Base-by-base conservation (phyloP, 495 filamentous ascomycete genomes). In the Penicillium egyptiacum region DNA sequence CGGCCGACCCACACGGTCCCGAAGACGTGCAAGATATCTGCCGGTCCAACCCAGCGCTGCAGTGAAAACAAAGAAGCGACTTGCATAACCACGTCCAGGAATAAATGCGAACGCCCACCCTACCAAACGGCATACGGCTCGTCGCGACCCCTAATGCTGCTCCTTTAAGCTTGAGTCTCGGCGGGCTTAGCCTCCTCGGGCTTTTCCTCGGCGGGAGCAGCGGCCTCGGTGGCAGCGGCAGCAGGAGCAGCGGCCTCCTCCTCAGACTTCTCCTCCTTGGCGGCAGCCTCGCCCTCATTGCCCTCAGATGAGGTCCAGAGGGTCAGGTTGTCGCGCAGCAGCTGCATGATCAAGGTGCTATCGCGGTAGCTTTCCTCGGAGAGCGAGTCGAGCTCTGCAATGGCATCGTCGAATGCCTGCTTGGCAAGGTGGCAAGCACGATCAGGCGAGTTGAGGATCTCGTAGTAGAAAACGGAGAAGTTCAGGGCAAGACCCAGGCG, bases 381-480 rank as follows among this genome's bases (percentile, higher is more conserved):
- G 57, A 98, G 83, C 19, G 93, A 96, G 81, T 98, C 94, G 64
- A 98, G 91, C 85, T 98, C 94, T 59, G 94, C 94, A 75, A 98
- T 98, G 60, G 94, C 94, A 74, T 98, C 94, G 74, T 98, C 94
- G 69, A 98, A 98, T 28, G 95, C 93, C 80, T 96, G 92, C 87
- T 98, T 98, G 72, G 94, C 94, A 53, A 98, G 85, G 75, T 98
- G 94, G 84, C 94, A 98, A 69, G 94, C 94, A 74, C 92, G 93
- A 71, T 98, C 94, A 45, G 94, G 94, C 12, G 94, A 96, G 87
- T 98, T 98, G 65, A 98, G 83, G 74, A 98, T 98, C 84, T 98
- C 94, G 75, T 98, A 98, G 86, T 98, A 98, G 82, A 98, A 98
- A 64, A 98, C 94, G 40, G 95, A 98, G 86, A 98, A 98, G 85